Conservation (phyloP, 148 eudicot genomes). For the Agrostemma githago region DNA sequence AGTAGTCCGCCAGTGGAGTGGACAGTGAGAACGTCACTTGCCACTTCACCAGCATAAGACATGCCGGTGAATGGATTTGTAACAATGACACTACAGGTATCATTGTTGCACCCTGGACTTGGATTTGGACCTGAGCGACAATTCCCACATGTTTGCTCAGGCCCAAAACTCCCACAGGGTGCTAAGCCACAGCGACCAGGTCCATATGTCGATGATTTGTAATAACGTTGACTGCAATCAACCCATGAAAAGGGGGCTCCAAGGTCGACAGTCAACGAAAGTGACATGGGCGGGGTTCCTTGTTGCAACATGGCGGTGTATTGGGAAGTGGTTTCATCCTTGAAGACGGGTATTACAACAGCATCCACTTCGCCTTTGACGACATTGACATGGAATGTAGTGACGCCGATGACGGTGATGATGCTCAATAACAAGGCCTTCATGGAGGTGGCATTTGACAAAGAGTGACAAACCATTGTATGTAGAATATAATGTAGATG, state of each 20-base stretch:
- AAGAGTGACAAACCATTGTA: not conserved
- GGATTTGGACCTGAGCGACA: slow-evolving; percentile 16
- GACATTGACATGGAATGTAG: not conserved
- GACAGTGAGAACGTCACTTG: slow-evolving; percentile 35
- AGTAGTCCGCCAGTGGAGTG: slow-evolving; percentile 45
- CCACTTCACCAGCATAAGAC: slow-evolving; percentile 35
- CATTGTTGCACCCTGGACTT: slow-evolving; percentile 42
- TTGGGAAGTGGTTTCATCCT: slow-evolving; percentile 18
- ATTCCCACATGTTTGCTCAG: slow-evolving; percentile 12
- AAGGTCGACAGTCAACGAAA: slow-evolving; percentile 8
- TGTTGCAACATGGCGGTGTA: slow-evolving; percentile 13
- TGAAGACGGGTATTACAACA: slow-evolving; percentile 14
- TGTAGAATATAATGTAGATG: not conserved
- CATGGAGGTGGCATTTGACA: not conserved
- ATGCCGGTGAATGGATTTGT: slow-evolving; percentile 39
- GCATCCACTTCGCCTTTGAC: not conserved
- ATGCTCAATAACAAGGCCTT: not conserved
- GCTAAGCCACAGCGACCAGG: slow-evolving; percentile 9
- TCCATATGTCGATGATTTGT: slow-evolving; percentile 13
- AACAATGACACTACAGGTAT: slow-evolving; percentile 47
- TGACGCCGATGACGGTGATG: not conserved
- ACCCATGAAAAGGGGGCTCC: slow-evolving; percentile 17
- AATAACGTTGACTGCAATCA: slow-evolving; percentile 8
- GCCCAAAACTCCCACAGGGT: slow-evolving; percentile 12
- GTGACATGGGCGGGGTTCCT: slow-evolving; percentile 4